These are phyloP conservation scores for Mikania micrantha DNA, from an alignment of 129 eudicot genomes.

Conservation along the genomic window DNA sequence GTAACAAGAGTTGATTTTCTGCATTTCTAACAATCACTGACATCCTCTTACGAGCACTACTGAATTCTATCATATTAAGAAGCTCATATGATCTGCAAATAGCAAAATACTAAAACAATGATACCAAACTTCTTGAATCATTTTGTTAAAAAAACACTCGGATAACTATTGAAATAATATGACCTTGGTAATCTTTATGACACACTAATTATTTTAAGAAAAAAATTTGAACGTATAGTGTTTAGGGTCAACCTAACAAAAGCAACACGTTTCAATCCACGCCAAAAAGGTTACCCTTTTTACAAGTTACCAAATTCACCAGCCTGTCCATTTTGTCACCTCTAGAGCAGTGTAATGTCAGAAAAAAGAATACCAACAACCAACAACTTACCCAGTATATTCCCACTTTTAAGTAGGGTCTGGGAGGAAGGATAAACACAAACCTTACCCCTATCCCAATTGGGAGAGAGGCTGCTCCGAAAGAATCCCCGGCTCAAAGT, in stretches of 20 bases:
- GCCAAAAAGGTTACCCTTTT: not conserved
- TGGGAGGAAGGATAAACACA: too few relatives aligned
- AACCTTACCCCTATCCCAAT: too few relatives aligned
- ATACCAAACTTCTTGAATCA: not conserved
- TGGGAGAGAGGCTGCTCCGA: too few relatives aligned
- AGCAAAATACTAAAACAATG: not conserved
- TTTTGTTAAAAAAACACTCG: not conserved
- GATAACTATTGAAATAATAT: not conserved
- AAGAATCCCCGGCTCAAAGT: too few relatives aligned
- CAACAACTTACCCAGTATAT: too few relatives aligned
- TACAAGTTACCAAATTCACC: not conserved
- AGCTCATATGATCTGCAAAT: conserved; percentile 70
- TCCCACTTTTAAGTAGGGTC: too few relatives aligned
- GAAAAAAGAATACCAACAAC: too few relatives aligned
- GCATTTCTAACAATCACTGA: conserved; percentile 71
- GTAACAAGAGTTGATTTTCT: conserved; percentile 72
- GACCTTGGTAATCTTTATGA: not conserved
- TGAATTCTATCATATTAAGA: conserved; percentile 89
- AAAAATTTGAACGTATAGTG: not conserved
- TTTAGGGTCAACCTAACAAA: not conserved
- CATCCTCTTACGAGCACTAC: conserved; percentile 97
- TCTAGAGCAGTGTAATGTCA: not conserved
- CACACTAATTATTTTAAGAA: not conserved
- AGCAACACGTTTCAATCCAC: not conserved
- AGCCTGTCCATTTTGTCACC: not conserved